A percentile compares a stretch with the other conserved stretches of the same genome.
These are phyloP conservation scores for Xylariaceae sp. DNA, from an alignment of 2,329 filamentous ascomycete species.

Conservation along the genomic window DNA sequence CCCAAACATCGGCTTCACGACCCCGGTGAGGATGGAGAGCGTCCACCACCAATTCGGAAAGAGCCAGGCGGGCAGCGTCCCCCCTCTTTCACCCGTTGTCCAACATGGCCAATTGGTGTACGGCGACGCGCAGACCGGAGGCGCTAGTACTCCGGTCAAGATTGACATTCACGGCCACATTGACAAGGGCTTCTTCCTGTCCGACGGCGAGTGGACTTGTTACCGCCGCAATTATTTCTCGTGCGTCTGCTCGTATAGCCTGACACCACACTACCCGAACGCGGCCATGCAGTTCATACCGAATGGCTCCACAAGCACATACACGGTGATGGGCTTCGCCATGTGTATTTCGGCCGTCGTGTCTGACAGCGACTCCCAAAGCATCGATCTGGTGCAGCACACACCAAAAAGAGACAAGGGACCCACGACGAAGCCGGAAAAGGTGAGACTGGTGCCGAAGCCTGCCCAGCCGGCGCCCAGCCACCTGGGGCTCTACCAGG, in stretches of 20 bases:
- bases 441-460: slow-evolving; percentile 61
- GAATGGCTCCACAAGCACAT: slow-evolving; percentile 48
- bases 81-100: slow-evolving; percentile 46
- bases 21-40: slow-evolving; percentile 46
- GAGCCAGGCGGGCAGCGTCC: slow-evolving; percentile 39
- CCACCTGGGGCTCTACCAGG: slow-evolving; percentile 40
- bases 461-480: slow-evolving; percentile 49
- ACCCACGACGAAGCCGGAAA: slow-evolving; percentile 68
- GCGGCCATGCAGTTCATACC: slow-evolving; percentile 47
- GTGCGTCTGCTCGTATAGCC: slow-evolving; percentile 70
- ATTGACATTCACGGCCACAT: slow-evolving; percentile 74
- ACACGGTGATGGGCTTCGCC: slow-evolving; percentile 66
- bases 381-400: slow-evolving; percentile 81
- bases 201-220: slow-evolving; percentile 83
- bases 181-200: slow-evolving; percentile 82
- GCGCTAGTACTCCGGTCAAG: slow-evolving; percentile 46
- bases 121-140: slow-evolving; percentile 37
- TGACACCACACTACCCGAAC: slow-evolving; percentile 53
- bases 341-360: slow-evolving; percentile 83
- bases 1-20: slow-evolving; percentile 41
- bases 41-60: slow-evolving; percentile 37
- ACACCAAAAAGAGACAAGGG: slow-evolving; percentile 89
- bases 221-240: slow-evolving; percentile 90
- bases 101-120: slow-evolving; percentile 58
- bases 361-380: slow-evolving; percentile 67